Percentiles rank a stretch among this genome's conserved stretches.
phyloP scores from a whole-genome alignment of 495 filamentous ascomycete genomes.

The Daldinia concentrica region DNA sequence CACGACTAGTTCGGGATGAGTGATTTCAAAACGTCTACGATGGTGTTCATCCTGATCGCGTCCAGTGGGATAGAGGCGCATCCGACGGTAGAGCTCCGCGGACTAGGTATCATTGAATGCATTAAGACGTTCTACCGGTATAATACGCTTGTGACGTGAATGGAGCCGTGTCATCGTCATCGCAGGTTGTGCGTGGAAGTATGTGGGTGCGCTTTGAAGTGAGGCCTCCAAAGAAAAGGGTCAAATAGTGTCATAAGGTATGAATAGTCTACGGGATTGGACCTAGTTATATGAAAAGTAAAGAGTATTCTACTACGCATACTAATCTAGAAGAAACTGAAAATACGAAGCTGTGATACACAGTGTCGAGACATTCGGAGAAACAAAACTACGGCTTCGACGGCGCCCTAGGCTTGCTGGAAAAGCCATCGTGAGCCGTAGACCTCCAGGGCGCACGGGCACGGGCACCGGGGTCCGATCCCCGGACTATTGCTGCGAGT shows the following conservation, averaged over 20 bases:
- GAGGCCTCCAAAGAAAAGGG: not conserved
- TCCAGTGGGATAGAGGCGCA: not conserved
- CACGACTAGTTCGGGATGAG: not conserved
- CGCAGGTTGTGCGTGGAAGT: not conserved
- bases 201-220: not conserved
- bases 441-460: not conserved
- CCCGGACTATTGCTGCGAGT: not conserved
- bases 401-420: not conserved
- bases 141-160: not conserved
- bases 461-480: slow-evolving; percentile 3
- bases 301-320: not conserved
- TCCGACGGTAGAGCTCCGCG: not conserved
- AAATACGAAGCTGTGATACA: not conserved
- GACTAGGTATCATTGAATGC: not conserved
- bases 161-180: not conserved
- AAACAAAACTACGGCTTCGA: not conserved
- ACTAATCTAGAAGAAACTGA: not conserved
- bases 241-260: not conserved
- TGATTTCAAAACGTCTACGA: not conserved
- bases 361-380: not conserved
- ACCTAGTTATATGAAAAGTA: not conserved
- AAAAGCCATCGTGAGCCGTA: not conserved
- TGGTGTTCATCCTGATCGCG: not conserved
- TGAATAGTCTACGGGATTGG: not conserved
- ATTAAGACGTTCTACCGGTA: not conserved